phyloP scores from a whole-genome alignment of 1,284 basidiomycete species.

The Rugosomyces carneus region DNA sequence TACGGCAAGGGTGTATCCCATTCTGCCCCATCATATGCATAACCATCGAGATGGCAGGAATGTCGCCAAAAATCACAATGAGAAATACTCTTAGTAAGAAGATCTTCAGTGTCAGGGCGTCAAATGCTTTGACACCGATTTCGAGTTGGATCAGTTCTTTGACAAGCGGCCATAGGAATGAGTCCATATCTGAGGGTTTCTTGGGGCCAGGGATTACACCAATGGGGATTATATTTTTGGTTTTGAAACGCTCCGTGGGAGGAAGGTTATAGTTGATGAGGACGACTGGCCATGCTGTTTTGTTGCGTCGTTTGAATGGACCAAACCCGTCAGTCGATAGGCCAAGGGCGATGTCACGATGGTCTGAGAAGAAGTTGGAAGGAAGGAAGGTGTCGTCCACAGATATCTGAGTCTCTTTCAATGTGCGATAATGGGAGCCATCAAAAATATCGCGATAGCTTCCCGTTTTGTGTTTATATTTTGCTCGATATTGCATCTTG shows the following conservation, averaged over 20 bases:
- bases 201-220: conserved; percentile 40
- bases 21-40: too few relatives aligned
- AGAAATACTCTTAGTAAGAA: conserved; percentile 35
- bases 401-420: conserved; percentile 14
- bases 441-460: conserved; percentile 29
- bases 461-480: conserved; percentile 6
- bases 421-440: conserved; percentile 21
- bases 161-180: conserved; percentile 33
- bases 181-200: conserved; percentile 35
- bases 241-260: conserved; percentile 27
- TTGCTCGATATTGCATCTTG: conserved; percentile 18
- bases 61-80: too few relatives aligned
- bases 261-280: conserved; percentile 36
- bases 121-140: conserved; percentile 29
- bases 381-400: conserved; percentile 15
- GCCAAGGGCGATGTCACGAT: conserved; percentile 28
- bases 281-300: conserved; percentile 39
- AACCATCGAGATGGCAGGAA: too few relatives aligned
- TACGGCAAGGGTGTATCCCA: too few relatives aligned
- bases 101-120: conserved; percentile 18
- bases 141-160: conserved; percentile 32
- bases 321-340: conserved; percentile 33
- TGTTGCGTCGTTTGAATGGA: conserved; percentile 30
- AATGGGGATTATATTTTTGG: conserved; percentile 28
- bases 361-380: conserved; percentile 24